phyloP scores from a whole-genome alignment of 1,284 basidiomycete species.

The Taiwanofungus camphoratus region DNA sequence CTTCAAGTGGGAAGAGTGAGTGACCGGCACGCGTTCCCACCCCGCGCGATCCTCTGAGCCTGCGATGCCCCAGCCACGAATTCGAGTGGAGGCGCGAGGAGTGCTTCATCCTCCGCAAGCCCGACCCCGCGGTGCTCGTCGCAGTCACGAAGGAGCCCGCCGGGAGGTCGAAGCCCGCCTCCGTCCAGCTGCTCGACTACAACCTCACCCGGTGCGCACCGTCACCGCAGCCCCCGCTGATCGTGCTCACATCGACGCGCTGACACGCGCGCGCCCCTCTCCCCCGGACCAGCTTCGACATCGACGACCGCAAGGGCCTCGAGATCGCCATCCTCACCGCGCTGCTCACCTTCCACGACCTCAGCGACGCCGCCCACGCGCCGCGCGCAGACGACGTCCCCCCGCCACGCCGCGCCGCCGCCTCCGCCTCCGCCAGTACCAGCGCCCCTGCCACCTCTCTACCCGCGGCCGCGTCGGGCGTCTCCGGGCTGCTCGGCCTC shows the following conservation, averaged over 20 bases:
- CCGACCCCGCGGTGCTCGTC: conserved; percentile 78
- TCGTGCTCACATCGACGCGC: neutral
- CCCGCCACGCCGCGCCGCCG: no score
- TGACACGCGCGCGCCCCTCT: neutral
- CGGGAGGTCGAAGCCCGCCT: conserved; percentile 56
- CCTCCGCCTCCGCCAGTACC: conserved; percentile 9
- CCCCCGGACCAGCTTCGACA: conserved; percentile 55
- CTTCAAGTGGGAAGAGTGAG: conserved; percentile 79
- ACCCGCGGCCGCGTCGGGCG: conserved; percentile 17
- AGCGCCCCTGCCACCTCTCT: conserved; percentile 10
- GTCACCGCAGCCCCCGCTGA: no score
- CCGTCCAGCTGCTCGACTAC: conserved; percentile 82
- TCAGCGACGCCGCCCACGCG: conserved; percentile 52
- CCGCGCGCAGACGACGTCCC: conserved; percentile 23
- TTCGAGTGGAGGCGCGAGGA: conserved; percentile 82
- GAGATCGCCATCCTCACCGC: conserved; percentile 76
- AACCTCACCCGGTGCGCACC: conserved; percentile 64
- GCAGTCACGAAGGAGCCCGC: conserved; percentile 73
- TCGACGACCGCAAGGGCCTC: conserved; percentile 76
- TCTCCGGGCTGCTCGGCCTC: conserved; percentile 7
- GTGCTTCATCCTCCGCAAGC: conserved; percentile 76
- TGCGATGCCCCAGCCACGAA: conserved; percentile 47
- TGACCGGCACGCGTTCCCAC: conserved; percentile 12
- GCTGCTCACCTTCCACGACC: conserved; percentile 71
- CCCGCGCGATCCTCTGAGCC: neutral